Evolutionary conservation across 169 alveolate species (phyloP).

Genomic region (Babesia microti): DNA sequence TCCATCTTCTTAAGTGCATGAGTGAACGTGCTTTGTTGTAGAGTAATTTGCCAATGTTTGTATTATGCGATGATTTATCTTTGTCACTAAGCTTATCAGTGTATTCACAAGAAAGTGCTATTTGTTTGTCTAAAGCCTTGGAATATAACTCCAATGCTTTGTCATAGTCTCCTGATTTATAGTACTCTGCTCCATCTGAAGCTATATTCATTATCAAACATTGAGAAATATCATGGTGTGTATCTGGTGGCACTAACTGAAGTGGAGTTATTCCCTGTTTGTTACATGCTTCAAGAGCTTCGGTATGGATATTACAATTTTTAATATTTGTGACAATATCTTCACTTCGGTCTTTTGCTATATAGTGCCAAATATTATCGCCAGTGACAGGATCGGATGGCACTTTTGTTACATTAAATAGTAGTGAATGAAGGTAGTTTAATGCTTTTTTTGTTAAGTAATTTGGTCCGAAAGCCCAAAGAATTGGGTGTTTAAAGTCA

Average conservation of each 20-base stretch:
- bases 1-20: conserved; percentile 58
- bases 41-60: conserved; percentile 53
- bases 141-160: conserved; percentile 44
- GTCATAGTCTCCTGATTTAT: conserved; percentile 36
- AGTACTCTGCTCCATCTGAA: conserved; percentile 50
- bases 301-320: conserved; percentile 24
- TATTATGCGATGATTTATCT: conserved; percentile 23
- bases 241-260: conserved; percentile 28
- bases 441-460: conserved; percentile 18
- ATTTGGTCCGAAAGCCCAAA: conserved; percentile 30
- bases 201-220: conserved; percentile 48
- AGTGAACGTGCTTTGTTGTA: conserved; percentile 59
- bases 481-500: conserved; percentile 15
- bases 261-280: conserved; percentile 45
- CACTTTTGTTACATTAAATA: conserved; percentile 24
- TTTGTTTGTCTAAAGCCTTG: conserved; percentile 51
- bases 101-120: conserved; percentile 15
- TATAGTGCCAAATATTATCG: conserved; percentile 53
- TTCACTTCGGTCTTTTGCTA: conserved; percentile 35
- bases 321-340: conserved; percentile 36
- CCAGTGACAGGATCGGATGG: conserved; percentile 43
- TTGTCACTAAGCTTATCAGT: neutral
- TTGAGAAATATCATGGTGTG: conserved; percentile 37
- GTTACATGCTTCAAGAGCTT: conserved; percentile 20
- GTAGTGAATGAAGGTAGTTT: conserved; percentile 21